A percentile compares a stretch with the other conserved stretches of the same genome.
These are phyloP conservation scores for Zopfia rhizophila DNA, from an alignment of 2,329 filamentous ascomycete species.

Conservation along the genomic window DNA sequence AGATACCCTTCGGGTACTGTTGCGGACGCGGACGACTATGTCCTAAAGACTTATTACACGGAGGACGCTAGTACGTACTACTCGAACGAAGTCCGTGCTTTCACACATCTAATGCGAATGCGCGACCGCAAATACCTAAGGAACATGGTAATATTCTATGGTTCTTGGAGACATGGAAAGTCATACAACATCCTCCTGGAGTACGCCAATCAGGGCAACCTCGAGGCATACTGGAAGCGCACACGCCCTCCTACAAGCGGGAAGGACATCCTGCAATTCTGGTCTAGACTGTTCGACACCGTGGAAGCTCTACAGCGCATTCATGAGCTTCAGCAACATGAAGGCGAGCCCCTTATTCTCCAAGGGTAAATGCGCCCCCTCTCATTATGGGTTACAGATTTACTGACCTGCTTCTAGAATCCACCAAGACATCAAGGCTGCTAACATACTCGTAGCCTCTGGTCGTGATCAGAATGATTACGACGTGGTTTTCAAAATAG, in stretches of 20 bases:
- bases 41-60: conserved; percentile 26
- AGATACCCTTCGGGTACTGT: too few relatives aligned
- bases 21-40: conserved; percentile 22
- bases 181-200: conserved; percentile 50
- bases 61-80: conserved; percentile 15
- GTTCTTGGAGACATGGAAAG: conserved; percentile 25
- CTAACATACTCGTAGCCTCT: conserved; percentile 55
- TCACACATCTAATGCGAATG: conserved; percentile 10
- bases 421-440: conserved; percentile 58
- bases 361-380: conserved; percentile 18
- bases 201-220: conserved; percentile 44
- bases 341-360: not conserved
- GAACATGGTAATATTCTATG: conserved; percentile 25
- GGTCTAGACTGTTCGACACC: conserved; percentile 41
- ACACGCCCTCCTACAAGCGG: conserved; percentile 32
- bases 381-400: not conserved
- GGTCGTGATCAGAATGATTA: conserved; percentile 8
- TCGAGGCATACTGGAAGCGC: conserved; percentile 39
- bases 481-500: conserved; percentile 49
- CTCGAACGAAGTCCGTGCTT: conserved; percentile 24
- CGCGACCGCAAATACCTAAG: too few relatives aligned
- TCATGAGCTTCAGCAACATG: conserved; percentile 34
- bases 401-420: conserved; percentile 33
- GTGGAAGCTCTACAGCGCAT: conserved; percentile 37
- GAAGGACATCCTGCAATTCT: conserved; percentile 43